A percentile compares a stretch with the other conserved stretches of the same genome.
phyloP scores from a whole-genome alignment of 345 rosid genomes.

The Bruguiera sexangula region DNA sequence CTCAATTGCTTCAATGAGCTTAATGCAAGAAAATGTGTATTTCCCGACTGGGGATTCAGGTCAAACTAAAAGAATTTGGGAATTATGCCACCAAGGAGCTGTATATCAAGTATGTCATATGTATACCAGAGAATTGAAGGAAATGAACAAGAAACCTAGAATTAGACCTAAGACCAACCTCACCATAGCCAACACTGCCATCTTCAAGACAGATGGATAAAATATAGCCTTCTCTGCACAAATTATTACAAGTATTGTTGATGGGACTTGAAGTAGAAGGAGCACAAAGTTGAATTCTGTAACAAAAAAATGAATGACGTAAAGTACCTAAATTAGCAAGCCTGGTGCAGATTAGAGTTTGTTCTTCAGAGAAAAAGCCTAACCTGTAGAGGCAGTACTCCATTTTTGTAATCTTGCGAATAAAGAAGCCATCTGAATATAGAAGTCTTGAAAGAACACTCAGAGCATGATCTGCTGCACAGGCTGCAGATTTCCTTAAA shows the following conservation, averaged over 20 bases:
- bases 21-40: conserved; percentile 4
- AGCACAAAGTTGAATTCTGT: conserved; percentile 69
- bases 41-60: not conserved
- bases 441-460: conserved; percentile 40
- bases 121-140: not conserved
- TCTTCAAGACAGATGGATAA: conserved; percentile 75
- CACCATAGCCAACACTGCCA: conserved; percentile 81
- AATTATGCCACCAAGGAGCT: not conserved
- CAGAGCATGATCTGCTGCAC: conserved; percentile 54
- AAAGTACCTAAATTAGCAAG: not conserved
- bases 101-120: not conserved
- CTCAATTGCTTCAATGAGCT: conserved; percentile 40
- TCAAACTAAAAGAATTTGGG: not conserved
- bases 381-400: conserved; percentile 74
- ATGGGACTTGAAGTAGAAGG: conserved; percentile 55
- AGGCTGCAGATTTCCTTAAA: conserved; percentile 53
- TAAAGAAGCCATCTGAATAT: conserved; percentile 26
- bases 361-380: conserved; percentile 12
- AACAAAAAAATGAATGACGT: conserved; percentile 20
- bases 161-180: conserved; percentile 49
- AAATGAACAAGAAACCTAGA: not conserved
- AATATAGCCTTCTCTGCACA: conserved; percentile 73
- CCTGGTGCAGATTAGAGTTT: not conserved
- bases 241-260: conserved; percentile 29
- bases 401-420: conserved; percentile 48